Percentiles rank a stretch among this genome's conserved stretches.
phyloP scores from a whole-genome alignment of 768 basidiomycete species.

The Clavulina sp. region DNA sequence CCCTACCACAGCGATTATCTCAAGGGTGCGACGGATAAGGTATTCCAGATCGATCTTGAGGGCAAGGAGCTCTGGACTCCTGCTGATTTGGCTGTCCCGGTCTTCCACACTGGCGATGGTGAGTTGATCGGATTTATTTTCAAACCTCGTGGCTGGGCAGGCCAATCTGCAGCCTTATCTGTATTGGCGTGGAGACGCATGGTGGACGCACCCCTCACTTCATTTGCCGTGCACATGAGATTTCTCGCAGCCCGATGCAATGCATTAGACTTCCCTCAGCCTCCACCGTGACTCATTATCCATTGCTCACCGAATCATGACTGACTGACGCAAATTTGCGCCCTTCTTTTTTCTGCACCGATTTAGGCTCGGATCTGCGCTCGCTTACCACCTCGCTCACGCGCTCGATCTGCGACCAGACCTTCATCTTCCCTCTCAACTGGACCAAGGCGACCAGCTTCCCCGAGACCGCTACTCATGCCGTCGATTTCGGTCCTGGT shows the following conservation, averaged over 20 bases:
- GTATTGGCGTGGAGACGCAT: too few species aligned
- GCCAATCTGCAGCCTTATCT: not conserved
- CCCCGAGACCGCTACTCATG: slow-evolving; percentile 81
- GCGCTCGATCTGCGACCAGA: slow-evolving; percentile 78
- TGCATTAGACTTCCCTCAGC: too few species aligned
- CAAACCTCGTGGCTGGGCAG: too few species aligned
- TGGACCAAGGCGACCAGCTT: slow-evolving; percentile 85
- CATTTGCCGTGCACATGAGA: too few species aligned
- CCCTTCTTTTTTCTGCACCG: too few species aligned
- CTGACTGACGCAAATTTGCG: too few species aligned
- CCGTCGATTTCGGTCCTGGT: slow-evolving; percentile 92
- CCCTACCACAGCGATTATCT: slow-evolving; percentile 93
- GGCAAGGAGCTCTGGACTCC: slow-evolving; percentile 58
- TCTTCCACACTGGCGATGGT: slow-evolving; percentile 91
- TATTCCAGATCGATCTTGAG: slow-evolving; percentile 56
- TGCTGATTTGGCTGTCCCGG: slow-evolving; percentile 57
- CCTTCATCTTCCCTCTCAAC: slow-evolving; percentile 81
- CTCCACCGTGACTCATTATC: too few species aligned
- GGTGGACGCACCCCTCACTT: too few species aligned
- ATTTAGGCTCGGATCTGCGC: slow-evolving; percentile 71
- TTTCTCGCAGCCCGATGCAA: too few species aligned
- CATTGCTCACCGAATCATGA: too few species aligned
- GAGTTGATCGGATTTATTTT: slow-evolving; percentile 17
- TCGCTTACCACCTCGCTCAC: slow-evolving; percentile 52
- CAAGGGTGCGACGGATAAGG: slow-evolving; percentile 49